Base-by-base conservation (phyloP, 495 filamentous ascomycete genomes). In the Trichodelitschia bisporula region DNA sequence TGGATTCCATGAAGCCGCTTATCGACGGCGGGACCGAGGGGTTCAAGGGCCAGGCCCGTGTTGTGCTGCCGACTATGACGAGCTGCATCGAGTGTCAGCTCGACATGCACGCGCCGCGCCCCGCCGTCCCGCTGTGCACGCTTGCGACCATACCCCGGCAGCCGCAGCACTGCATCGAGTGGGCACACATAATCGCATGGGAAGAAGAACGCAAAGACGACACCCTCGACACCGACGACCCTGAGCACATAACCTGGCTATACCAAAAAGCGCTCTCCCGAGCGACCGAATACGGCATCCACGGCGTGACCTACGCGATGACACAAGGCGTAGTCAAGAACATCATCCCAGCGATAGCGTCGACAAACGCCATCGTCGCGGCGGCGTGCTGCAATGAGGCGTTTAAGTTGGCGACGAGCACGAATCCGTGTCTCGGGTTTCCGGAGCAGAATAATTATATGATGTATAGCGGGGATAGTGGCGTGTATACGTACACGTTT, bases 311-410 rank as follows among this genome's bases (percentile, higher is more conserved):
- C 9, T 99, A 95, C 53, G 70, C 74, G n/a, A 66, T 92, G 49
- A 91, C 89, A 0, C 89, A 99, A 44, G 89, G 89, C 19, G 86
- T 95, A 0, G 82, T 99, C 40, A 99, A 99, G 51, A 95, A 99
- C 45, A 99, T 99, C 49, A 99, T 99, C 36, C 89, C 89, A 1
- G 89, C 89, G 6, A 99, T 99, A 44, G 89, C 89, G 24, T 84
- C 78, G 1, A 99, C 89, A 3, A 99, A 99, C 50, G 83, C 84
- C 13, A 83, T 95, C 30, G 77, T 99, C 38, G 89, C 89, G 2
- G 89, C 83, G 2, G 69, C 71, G 23, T 93, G 83, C 43, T 95
- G 86, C 42, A 95, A 91, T 29, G 89, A 99, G 53, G 84, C 83
- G 6, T 62, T 93, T 52, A 99, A 99, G 55, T 79, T 99, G 39